Conservation (phyloP, 495 filamentous ascomycete genomes). For the Neurospora sp. region DNA sequence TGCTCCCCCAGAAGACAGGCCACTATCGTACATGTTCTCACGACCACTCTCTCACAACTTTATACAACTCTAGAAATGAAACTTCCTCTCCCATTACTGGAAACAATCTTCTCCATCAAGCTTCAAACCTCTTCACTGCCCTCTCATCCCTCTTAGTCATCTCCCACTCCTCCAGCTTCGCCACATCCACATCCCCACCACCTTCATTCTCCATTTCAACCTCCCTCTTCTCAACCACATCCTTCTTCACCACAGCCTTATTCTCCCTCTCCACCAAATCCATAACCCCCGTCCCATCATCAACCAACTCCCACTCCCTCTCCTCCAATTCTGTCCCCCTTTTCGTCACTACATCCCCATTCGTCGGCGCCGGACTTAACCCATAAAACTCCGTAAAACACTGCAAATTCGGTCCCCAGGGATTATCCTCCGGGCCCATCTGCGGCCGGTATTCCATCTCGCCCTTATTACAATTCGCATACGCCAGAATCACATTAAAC, state of each 20-base stretch:
- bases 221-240: neutral
- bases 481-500: conserved; percentile 1
- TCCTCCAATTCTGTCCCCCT: neutral
- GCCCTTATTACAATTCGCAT: conserved; percentile 9
- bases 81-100: too few species aligned
- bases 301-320: neutral
- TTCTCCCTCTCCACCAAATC: neutral
- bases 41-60: neutral
- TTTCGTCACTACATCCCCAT: neutral
- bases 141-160: neutral
- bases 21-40: neutral
- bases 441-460: neutral
- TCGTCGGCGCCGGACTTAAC: neutral
- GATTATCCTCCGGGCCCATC: conserved; percentile 1
- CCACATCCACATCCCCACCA: neutral
- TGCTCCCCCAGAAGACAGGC: neutral
- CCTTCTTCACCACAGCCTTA: neutral
- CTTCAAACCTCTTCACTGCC: neutral
- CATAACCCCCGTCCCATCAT: neutral
- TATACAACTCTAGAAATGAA: neutral
- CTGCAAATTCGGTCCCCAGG: conserved; percentile 8
- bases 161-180: neutral
- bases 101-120: neutral
- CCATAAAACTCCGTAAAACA: neutral
- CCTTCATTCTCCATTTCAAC: neutral